A percentile compares a stretch with the other conserved stretches of the same genome.
phyloP scores from a whole-genome alignment of 2,329 filamentous ascomycete species.

The Xylaria sp. region DNA sequence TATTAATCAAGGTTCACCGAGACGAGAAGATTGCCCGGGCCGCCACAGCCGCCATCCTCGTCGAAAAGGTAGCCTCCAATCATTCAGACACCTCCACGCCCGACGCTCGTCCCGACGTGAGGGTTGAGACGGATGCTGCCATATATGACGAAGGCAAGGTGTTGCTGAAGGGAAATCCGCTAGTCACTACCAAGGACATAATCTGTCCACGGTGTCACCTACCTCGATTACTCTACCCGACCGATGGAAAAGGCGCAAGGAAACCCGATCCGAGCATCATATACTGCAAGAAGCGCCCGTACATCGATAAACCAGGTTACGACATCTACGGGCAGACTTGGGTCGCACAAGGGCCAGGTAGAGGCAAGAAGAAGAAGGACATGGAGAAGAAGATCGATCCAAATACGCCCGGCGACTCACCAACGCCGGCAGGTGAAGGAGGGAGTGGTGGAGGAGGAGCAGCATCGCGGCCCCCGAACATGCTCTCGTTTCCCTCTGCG shows the following conservation, averaged over 20 bases:
- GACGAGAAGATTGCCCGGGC: constrained; percentile 81
- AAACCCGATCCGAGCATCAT: constrained; percentile 74
- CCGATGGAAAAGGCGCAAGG: constrained; percentile 73
- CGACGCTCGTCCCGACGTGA: constrained; percentile 66
- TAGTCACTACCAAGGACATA: constrained; percentile 77
- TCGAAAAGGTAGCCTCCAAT: constrained; percentile 70
- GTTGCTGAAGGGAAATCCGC: constrained; percentile 75
- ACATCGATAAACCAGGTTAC: constrained; percentile 78
- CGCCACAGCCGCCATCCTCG: constrained; percentile 70
- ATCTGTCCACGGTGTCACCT: constrained; percentile 80
- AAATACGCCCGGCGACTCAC: constrained; percentile 57
- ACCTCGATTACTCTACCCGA: constrained; percentile 77
- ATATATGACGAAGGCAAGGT: constrained; percentile 77
- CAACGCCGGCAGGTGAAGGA: constrained; percentile 61
- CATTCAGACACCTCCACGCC: constrained; percentile 63
- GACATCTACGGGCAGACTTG: constrained; percentile 88
- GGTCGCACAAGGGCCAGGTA: constrained; percentile 75
- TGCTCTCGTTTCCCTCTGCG: constrained; percentile 72
- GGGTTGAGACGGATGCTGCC: constrained; percentile 73
- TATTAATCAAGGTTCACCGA: constrained; percentile 79
- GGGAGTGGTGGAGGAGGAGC: constrained; percentile 46
- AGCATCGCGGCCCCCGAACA: constrained; percentile 64
- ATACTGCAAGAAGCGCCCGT: constrained; percentile 84
- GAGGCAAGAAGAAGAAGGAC: constrained; percentile 84
- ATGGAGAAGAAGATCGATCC: constrained; percentile 67